Evolutionary conservation across 306 rosid species (phyloP).

Genomic region (Begonia peltatifolia): DNA sequence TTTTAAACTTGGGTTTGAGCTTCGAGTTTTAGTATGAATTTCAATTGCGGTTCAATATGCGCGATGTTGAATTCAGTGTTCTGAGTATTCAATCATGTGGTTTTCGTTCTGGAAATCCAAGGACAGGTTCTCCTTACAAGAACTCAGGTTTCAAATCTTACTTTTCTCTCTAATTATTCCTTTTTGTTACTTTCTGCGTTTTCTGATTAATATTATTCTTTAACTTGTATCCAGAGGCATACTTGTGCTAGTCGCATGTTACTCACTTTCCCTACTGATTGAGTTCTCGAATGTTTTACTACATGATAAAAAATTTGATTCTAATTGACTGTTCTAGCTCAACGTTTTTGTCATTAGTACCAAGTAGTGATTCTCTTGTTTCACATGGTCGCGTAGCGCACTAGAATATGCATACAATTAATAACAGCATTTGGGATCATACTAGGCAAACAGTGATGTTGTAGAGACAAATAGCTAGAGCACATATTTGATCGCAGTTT

Average conservation of each 20-base stretch:
- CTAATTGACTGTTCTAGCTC: no score
- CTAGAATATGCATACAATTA: no score
- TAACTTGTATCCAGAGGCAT: no score
- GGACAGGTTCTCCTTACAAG: constrained; percentile 76
- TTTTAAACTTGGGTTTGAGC: background rate
- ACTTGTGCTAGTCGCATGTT: background rate
- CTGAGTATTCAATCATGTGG: constrained; percentile 72
- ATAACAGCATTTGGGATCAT: no score
- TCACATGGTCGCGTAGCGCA: no score
- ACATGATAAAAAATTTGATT: no score
- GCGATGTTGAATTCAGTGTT: constrained; percentile 15
- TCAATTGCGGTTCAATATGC: constrained; percentile 13
- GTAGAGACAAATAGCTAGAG: no score
- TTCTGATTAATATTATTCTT: background rate
- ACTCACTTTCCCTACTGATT: background rate
- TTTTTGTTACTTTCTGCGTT: background rate
- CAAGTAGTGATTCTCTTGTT: no score
- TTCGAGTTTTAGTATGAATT: constrained; percentile 2
- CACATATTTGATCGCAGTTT: no score
- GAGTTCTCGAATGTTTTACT: background rate
- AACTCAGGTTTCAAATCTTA: constrained; percentile 48
- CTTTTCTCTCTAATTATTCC: background rate
- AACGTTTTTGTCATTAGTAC: no score
- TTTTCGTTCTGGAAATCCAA: constrained; percentile 72
- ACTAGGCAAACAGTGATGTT: no score